Conservation (phyloP, 2,329 filamentous ascomycete species). For the Elsinoe ampelina region DNA sequence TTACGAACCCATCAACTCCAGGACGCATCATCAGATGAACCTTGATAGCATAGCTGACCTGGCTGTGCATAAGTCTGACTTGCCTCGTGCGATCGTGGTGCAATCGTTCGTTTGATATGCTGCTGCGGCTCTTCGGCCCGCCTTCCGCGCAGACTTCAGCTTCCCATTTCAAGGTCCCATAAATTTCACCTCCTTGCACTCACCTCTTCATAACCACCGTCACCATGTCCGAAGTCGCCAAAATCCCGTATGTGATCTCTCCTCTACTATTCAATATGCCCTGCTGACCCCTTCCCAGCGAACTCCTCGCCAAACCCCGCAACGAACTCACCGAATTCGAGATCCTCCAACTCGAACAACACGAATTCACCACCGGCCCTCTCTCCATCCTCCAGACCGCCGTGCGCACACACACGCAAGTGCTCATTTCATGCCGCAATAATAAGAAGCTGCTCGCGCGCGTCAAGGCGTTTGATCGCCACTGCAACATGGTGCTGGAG, state of each 20-base stretch:
- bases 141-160: not conserved
- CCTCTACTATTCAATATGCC: no score
- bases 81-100: no score
- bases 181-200: not conserved
- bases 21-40: no score
- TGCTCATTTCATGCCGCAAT: conserved; percentile 94
- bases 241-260: no score
- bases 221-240: conserved; percentile 12
- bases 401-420: conserved; percentile 86
- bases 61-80: no score
- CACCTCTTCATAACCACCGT: not conserved
- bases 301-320: conserved; percentile 80
- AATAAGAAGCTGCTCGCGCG: conserved; percentile 95
- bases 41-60: no score
- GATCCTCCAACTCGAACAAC: conserved; percentile 69
- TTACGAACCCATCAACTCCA: no score
- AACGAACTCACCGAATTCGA: conserved; percentile 91
- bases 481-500: conserved; percentile 98
- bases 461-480: conserved; percentile 96
- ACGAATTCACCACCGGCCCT: conserved; percentile 70
- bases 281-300: conserved; percentile 47
- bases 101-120: no score
- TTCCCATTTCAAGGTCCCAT: not conserved
- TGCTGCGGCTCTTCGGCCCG: not conserved
- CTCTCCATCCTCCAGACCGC: conserved; percentile 95